Conservation (phyloP, 2,329 filamentous ascomycete genomes). For the Dactylellina leptospora region DNA sequence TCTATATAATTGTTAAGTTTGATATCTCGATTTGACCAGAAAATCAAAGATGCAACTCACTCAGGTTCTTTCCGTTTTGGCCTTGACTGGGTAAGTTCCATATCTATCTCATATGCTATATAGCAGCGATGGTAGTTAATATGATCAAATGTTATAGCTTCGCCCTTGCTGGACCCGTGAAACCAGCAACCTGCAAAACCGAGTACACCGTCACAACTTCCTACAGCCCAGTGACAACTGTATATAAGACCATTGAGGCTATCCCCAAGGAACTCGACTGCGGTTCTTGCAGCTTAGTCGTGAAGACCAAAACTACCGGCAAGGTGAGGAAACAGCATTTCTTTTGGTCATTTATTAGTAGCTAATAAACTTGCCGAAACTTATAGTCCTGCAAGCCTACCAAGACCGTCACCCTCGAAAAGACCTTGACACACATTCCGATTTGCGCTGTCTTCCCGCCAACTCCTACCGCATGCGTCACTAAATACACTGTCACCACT, state of each 20-base stretch:
- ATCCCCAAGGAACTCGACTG: conserved; percentile 26
- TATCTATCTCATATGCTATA: background rate
- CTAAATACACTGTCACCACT: conserved; percentile 21
- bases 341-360: background rate
- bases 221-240: conserved; percentile 6
- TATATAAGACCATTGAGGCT: conserved; percentile 20
- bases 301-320: conserved; percentile 13
- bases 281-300: conserved; percentile 2
- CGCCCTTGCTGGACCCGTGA: conserved; percentile 3
- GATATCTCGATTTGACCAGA: too few relatives aligned
- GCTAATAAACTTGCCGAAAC: too few relatives aligned
- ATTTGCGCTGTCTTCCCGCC: conserved; percentile 7
- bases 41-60: conserved; percentile 2
- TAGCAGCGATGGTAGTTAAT: background rate
- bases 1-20: too few relatives aligned
- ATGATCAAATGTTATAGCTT: background rate
- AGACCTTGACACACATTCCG: background rate
- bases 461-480: conserved; percentile 8
- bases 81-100: background rate
- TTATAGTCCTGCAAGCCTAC: background rate
- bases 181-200: conserved; percentile 4
- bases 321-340: background rate
- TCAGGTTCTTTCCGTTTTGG: background rate
- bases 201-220: conserved; percentile 23
- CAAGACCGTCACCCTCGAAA: conserved; percentile 2